phyloP scores from a whole-genome alignment of 805 yeast species.

The Saturnispora dispora region DNA sequence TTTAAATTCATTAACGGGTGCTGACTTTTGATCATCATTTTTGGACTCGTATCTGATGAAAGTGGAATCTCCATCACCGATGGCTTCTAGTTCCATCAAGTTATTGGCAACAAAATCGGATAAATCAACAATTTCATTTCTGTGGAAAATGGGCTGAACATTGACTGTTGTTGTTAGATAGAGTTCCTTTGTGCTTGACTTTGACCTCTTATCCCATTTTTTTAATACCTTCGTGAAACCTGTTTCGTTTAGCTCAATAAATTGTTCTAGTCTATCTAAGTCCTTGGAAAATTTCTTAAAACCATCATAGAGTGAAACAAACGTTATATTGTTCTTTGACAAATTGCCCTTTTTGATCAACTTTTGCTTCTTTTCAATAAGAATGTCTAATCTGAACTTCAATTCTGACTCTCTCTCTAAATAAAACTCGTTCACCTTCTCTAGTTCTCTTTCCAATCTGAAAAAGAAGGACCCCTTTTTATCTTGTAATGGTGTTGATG shows the following conservation, averaged over 20 bases:
- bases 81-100: constrained; percentile 66
- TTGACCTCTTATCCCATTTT: constrained; percentile 96
- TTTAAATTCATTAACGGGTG: constrained; percentile 7
- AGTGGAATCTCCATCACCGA: constrained; percentile 35
- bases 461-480: constrained; percentile 87
- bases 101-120: constrained; percentile 66
- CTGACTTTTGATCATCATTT: constrained; percentile 4
- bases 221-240: constrained; percentile 93
- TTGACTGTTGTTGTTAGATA: constrained; percentile 88
- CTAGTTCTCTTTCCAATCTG: constrained; percentile 86
- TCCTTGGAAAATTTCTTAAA: constrained; percentile 86
- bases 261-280: constrained; percentile 80
- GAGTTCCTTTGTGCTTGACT: constrained; percentile 87
- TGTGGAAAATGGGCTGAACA: constrained; percentile 93
- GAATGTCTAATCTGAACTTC: constrained; percentile 65
- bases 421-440: constrained; percentile 89
- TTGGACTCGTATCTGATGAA: constrained; percentile 22
- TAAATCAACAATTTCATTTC: constrained; percentile 74
- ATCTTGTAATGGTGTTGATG: constrained; percentile 54
- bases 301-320: constrained; percentile 76
- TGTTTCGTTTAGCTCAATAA: constrained; percentile 87
- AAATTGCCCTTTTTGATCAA: constrained; percentile 32
- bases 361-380: constrained; percentile 55
- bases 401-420: constrained; percentile 86
- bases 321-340: constrained; percentile 64